Evolutionary conservation across 352 stramenopile genomes (phyloP).

Genomic region (Phytophthora tentaculata): DNA sequence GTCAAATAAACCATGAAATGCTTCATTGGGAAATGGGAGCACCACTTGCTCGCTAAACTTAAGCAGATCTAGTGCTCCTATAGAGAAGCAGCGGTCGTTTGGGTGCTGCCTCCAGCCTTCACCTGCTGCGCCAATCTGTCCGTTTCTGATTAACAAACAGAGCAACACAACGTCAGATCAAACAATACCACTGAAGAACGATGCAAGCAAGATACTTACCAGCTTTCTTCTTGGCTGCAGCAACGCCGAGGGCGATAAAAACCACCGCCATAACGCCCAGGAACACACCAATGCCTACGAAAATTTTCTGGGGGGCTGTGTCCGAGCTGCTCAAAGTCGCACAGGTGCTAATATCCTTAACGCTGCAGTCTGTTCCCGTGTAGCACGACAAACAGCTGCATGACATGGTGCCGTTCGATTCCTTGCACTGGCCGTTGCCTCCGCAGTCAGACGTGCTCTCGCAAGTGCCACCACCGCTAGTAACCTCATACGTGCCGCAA

Average conservation of each 20-base stretch:
- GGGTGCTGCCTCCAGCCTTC: constrained; percentile 50
- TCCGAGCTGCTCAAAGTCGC: constrained; percentile 66
- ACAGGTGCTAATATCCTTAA: constrained; percentile 76
- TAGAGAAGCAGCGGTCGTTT: constrained; percentile 39
- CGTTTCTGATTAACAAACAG: constrained; percentile 46
- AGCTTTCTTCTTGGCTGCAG: constrained; percentile 76
- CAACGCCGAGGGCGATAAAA: constrained; percentile 73
- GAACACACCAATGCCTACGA: constrained; percentile 72
- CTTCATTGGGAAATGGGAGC: constrained; percentile 24
- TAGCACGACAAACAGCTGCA: constrained; percentile 83
- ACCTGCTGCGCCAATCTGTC: constrained; percentile 70
- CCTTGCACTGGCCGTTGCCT: constrained; percentile 76
- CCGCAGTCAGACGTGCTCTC: constrained; percentile 71
- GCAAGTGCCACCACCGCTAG: constrained; percentile 69
- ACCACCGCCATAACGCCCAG: constrained; percentile 78
- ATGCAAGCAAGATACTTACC: constrained; percentile 42
- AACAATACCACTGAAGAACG: not conserved
- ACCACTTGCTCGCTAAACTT: not conserved
- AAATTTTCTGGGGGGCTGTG: constrained; percentile 73
- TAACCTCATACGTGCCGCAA: constrained; percentile 74
- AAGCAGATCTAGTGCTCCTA: constrained; percentile 35
- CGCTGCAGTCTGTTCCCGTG: constrained; percentile 77
- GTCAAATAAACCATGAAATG: constrained; percentile 29
- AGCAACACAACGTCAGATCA: not conserved
- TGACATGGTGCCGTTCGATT: constrained; percentile 61